Evolutionary conservation across 805 yeast genomes (phyloP).

Genomic region (Candida broadrunensis): DNA sequence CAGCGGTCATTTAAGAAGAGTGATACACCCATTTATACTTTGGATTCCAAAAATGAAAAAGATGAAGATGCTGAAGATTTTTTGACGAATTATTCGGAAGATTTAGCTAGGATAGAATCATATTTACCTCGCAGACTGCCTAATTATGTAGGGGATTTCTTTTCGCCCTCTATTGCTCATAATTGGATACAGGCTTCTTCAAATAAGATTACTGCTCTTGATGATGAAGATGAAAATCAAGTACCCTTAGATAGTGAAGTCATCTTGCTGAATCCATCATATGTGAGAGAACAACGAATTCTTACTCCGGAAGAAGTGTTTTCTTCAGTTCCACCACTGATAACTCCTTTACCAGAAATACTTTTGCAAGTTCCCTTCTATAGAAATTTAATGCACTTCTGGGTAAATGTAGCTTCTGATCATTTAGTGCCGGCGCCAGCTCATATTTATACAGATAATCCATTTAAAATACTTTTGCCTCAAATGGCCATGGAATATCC

Average conservation of each 20-base stretch:
- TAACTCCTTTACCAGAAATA: conserved; percentile 58
- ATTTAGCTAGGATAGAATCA: conserved; percentile 30
- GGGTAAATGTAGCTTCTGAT: conserved; percentile 57
- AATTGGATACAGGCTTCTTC: background rate
- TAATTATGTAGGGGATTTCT: background rate
- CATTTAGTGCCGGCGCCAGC: conserved; percentile 66
- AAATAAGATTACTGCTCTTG: background rate
- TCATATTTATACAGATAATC: conserved; percentile 53
- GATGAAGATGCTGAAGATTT: conserved; percentile 10
- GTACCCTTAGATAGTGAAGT: background rate
- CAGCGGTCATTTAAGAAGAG: background rate
- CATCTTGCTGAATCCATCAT: background rate
- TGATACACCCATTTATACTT: background rate
- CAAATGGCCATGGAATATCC: conserved; percentile 62
- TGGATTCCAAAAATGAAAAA: background rate
- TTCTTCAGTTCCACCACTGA: conserved; percentile 28
- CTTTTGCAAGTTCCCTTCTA: conserved; percentile 58
- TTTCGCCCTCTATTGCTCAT: background rate
- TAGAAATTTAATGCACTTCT: conserved; percentile 61
- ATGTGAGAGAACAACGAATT: background rate
- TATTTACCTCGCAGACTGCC: conserved; percentile 11
- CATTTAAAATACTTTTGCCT: conserved; percentile 64
- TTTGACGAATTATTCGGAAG: conserved; percentile 30
- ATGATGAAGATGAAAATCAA: conserved; percentile 1
- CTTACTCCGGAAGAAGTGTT: conserved; percentile 10